These are phyloP conservation scores for Colletotrichum sp. DNA, from an alignment of 2,329 filamentous ascomycete species.

Conservation along the genomic window DNA sequence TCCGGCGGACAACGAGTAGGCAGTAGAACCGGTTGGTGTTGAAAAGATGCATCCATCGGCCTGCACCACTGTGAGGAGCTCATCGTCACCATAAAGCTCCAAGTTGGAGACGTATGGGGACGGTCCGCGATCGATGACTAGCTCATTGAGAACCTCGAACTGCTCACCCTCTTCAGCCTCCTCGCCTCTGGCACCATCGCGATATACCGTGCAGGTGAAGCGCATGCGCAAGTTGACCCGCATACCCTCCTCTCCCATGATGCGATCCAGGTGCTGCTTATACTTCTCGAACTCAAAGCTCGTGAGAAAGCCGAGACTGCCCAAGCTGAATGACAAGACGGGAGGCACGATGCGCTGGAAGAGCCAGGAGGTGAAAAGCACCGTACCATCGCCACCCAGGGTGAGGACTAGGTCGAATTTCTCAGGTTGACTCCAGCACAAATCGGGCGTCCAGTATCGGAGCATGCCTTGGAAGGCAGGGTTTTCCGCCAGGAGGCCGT, in stretches of 20 bases:
- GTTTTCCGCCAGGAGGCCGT: constrained; percentile 75
- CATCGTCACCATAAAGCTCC: constrained; percentile 94
- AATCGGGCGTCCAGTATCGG: constrained; percentile 93
- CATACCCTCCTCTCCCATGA: constrained; percentile 97
- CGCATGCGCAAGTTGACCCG: constrained; percentile 97
- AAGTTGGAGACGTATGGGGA: constrained; percentile 97
- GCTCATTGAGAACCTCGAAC: constrained; percentile 97
- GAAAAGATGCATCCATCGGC: constrained; percentile 98
- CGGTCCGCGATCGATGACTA: constrained; percentile 96
- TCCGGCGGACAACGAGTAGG: constrained; percentile 94
- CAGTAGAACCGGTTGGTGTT: constrained; percentile 92
- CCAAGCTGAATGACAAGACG: constrained; percentile 82
- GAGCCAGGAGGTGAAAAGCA: constrained; percentile 89
- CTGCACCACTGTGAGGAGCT: constrained; percentile 92
- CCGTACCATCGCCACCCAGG: constrained; percentile 85
- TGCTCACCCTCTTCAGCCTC: constrained; percentile 88
- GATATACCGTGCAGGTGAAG: constrained; percentile 97
- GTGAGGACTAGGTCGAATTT: constrained; percentile 94
- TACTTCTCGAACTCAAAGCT: constrained; percentile 89
- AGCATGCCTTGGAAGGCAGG: constrained; percentile 82
- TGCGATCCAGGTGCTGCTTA: constrained; percentile 81
- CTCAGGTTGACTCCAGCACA: constrained; percentile 93
- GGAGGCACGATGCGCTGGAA: constrained; percentile 89
- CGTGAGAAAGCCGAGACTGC: constrained; percentile 86
- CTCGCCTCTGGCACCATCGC: constrained; percentile 65